phyloP scores from a whole-genome alignment of 768 basidiomycete species.

The Lyophyllum decastes region DNA sequence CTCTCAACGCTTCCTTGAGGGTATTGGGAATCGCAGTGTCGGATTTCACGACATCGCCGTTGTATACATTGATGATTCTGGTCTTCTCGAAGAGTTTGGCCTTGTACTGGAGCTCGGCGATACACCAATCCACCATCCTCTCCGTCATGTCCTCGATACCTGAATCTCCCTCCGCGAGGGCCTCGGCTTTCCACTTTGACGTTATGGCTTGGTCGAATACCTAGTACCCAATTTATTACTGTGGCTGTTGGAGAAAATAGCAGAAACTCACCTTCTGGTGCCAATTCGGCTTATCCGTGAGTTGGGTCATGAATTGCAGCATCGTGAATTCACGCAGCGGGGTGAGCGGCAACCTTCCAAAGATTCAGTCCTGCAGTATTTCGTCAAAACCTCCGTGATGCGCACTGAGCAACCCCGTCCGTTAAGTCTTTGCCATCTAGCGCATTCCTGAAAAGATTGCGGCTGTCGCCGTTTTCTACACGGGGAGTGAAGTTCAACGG shows the following conservation, averaged over 20 bases:
- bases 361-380: not conserved
- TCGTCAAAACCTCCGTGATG: not conserved
- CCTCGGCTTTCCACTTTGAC: not conserved
- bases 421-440: not conserved
- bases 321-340: slow-evolving; percentile 19
- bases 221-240: not conserved
- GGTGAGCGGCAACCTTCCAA: slow-evolving; percentile 12
- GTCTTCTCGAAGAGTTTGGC: slow-evolving; percentile 13
- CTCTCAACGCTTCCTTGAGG: slow-evolving; percentile 18
- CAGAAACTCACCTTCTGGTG: slow-evolving; percentile 10
- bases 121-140: slow-evolving; percentile 19
- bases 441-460: slow-evolving; percentile 8
- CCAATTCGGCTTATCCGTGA: slow-evolving; percentile 20
- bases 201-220: not conserved
- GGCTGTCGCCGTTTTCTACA: not conserved
- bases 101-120: slow-evolving; percentile 21
- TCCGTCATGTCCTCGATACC: not conserved
- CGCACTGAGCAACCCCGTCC: slow-evolving; percentile 1
- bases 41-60: slow-evolving; percentile 26
- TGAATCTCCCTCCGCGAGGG: not conserved
- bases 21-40: slow-evolving; percentile 25
- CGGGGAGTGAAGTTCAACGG: slow-evolving; percentile 10
- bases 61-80: slow-evolving; percentile 15
- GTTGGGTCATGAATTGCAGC: slow-evolving; percentile 17
- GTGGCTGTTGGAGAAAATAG: not conserved